Evolutionary conservation across 23 red algal species (phyloP), one percentile per base, ranked within the genome.

Genomic region (Pyropia haitanensis): DNA sequence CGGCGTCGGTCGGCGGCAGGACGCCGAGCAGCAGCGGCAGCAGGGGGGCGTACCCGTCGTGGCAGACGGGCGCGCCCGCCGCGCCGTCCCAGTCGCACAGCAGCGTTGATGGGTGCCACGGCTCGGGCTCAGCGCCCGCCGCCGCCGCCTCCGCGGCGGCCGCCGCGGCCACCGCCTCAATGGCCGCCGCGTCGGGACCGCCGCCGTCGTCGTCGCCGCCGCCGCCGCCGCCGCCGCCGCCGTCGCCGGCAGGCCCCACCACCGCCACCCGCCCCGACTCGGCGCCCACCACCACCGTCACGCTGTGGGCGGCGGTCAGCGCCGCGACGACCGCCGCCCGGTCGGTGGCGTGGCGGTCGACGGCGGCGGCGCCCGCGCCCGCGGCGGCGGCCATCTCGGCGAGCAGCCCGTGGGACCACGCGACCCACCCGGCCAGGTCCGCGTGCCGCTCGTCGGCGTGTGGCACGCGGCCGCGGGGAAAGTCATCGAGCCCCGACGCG

Each of bases 401-500:
- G 49, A 87, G 67, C 27, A 61, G 51, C 22, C 69, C 20, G 23
- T 68, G 61, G 27, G 82, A 78, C 81, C 81, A 95, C 60, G 75
- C 66, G 5, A 98, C 78, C 94, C 94, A 98, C 25, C 70, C 65
- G 30, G 78, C 64, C 17, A 98, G 67, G 28, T 98, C 94, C 46
- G 91, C 72, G 81, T 98, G 94, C 13, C 67, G 51, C 61, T 98
- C 94, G 10, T 70, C 48, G 2, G 32, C 21, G 23, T 27, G 85
- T 24, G 76, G 58, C 2, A 34, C 48, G 33, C 53, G 21, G 33
- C 79, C 79, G 14, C 94, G 68, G 32, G 94, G 94, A 62, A 77
- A 98, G 61, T 98, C 94, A 73, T 98, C 94, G 20, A 98, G 60
- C 27, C 94, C 94, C 8, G 94, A 98, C 23, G 94, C 85, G 52